phyloP scores from a whole-genome alignment of 1,284 basidiomycete genomes.

The Psilocybe mexicana region DNA sequence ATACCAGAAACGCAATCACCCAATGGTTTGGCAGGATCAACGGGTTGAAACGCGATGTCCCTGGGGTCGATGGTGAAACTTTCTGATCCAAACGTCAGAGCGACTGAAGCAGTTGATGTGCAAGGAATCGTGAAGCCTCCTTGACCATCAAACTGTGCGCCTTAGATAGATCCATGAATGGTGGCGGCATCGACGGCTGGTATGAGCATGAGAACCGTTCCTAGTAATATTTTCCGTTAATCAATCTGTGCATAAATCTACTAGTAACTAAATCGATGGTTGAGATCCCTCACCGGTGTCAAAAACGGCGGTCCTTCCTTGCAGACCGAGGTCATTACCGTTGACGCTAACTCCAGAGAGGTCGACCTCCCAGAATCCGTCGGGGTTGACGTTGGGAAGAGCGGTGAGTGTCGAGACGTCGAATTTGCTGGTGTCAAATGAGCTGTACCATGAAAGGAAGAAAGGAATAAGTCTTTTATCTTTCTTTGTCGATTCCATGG shows the following conservation, averaged over 20 bases:
- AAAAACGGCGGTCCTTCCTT: conserved; percentile 70
- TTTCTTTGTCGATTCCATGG: background rate
- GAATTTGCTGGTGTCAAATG: conserved; percentile 73
- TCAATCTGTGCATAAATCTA: background rate
- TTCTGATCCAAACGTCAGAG: conserved; percentile 67
- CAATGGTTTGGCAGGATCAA: conserved; percentile 57
- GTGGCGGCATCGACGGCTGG: conserved; percentile 60
- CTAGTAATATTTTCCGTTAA: conserved; percentile 10
- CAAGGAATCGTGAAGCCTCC: conserved; percentile 81
- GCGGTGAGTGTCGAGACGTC: conserved; percentile 53
- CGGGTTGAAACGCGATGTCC: conserved; percentile 73
- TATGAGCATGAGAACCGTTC: conserved; percentile 69
- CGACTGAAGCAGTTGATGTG: conserved; percentile 62
- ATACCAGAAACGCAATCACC: conserved; percentile 80
- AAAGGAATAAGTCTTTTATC: background rate
- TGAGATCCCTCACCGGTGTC: conserved; percentile 52
- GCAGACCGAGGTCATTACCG: conserved; percentile 52
- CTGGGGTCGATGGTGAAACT: conserved; percentile 65
- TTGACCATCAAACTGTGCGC: conserved; percentile 58
- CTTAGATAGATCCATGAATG: conserved; percentile 57
- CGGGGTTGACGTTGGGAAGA: conserved; percentile 56
- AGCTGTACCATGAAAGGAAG: conserved; percentile 31
- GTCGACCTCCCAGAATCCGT: conserved; percentile 79
- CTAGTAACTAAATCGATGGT: background rate
- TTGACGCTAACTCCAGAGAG: conserved; percentile 62